Percentiles rank a stretch among this genome's conserved stretches.
Evolutionary conservation across 192 early-diverging fungal species (phyloP).

Genomic region (Jimgerdemannia lactiflua): DNA sequence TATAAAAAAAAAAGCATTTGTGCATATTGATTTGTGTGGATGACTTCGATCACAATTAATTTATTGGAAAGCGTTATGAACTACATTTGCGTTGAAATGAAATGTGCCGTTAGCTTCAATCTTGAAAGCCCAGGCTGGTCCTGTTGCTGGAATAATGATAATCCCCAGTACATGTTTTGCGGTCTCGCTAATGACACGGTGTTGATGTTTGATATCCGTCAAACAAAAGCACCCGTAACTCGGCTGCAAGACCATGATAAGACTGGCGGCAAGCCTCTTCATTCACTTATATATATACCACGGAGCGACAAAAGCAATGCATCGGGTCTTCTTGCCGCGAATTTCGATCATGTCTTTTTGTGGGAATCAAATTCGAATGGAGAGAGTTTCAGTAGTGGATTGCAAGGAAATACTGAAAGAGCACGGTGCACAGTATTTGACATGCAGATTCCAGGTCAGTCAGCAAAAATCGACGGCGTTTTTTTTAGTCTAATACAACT

Average conservation of each 20-base stretch:
- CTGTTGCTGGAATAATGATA: conserved; percentile 24
- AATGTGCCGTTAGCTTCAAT: conserved; percentile 14
- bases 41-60: too few species aligned
- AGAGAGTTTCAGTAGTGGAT: not conserved
- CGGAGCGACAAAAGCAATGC: not conserved
- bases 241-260: not conserved
- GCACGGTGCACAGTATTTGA: not conserved
- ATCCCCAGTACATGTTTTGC: not conserved
- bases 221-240: not conserved
- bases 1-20: too few species aligned
- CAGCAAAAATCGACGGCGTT: too few species aligned
- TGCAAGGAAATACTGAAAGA: not conserved
- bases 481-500: too few species aligned
- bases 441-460: not conserved
- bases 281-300: not conserved
- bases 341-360: not conserved
- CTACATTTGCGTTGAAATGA: too few species aligned
- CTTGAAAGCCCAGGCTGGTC: conserved; percentile 23
- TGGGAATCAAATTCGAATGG: not conserved
- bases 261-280: not conserved
- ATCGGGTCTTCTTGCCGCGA: not conserved
- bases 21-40: too few species aligned
- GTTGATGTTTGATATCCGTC: conserved; percentile 4
- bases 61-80: too few species aligned
- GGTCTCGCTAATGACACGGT: not conserved